Evolutionary conservation across 176 grass and related monocot species (phyloP).

Genomic region (Oryza punctata): DNA sequence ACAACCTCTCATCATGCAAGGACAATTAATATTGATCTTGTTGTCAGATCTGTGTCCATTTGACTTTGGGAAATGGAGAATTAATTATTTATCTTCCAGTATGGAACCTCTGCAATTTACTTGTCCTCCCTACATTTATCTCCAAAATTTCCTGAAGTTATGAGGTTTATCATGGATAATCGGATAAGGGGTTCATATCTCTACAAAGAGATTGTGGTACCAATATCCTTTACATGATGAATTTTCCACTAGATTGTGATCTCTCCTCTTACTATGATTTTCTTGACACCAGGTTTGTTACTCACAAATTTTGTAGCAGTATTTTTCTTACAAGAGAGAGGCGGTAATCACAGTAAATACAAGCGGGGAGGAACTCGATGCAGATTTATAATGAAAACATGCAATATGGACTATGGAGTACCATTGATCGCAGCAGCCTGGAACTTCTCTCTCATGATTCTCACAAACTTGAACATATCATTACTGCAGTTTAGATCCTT

Average conservation of each 20-base stretch:
- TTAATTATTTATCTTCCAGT: background rate
- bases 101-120: background rate
- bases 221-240: background rate
- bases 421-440: slow-evolving; percentile 47
- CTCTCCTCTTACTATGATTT: background rate
- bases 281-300: background rate
- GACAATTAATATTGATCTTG: background rate
- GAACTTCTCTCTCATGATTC: slow-evolving; percentile 81
- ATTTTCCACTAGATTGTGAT: background rate
- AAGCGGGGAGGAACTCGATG: background rate
- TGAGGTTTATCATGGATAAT: background rate
- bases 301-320: background rate
- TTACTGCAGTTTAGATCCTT: slow-evolving; percentile 73
- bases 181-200: background rate
- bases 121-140: background rate
- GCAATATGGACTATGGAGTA: slow-evolving; percentile 25
- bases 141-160: background rate
- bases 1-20: background rate
- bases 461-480: slow-evolving; percentile 80
- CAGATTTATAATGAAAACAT: background rate
- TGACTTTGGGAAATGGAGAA: background rate
- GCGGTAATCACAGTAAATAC: background rate
- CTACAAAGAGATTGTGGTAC: background rate
- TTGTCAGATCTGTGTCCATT: background rate
- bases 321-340: background rate